A percentile compares a stretch with the other conserved stretches of the same genome.
These are phyloP conservation scores for Nothophytophthora sp. DNA, from an alignment of 352 stramenopile species.

Conservation along the genomic window DNA sequence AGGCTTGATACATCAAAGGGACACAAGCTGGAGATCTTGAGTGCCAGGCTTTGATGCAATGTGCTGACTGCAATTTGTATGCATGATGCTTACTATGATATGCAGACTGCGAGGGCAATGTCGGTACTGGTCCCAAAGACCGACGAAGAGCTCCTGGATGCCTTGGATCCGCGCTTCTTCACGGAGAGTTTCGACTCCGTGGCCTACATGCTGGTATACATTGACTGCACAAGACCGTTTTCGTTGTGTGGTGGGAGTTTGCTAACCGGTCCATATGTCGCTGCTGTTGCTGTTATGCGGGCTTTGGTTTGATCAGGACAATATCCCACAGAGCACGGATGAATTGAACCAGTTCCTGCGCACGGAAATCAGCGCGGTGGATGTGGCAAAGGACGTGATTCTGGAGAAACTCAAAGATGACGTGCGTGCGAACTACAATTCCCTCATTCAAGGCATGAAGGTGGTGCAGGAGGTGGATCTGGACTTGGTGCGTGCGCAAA, in stretches of 20 bases:
- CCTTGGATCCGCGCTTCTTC: slow-evolving; percentile 82
- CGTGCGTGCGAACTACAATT: slow-evolving; percentile 74
- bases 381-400: slow-evolving; percentile 81
- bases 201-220: slow-evolving; percentile 62
- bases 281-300: not conserved
- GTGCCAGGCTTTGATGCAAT: no score
- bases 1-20: no score
- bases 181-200: slow-evolving; percentile 78
- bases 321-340: slow-evolving; percentile 47
- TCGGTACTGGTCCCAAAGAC: slow-evolving; percentile 69
- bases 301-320: slow-evolving; percentile 40
- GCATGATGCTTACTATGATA: slow-evolving; percentile 1
- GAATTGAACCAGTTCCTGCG: slow-evolving; percentile 71
- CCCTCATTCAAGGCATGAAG: slow-evolving; percentile 87
- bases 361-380: slow-evolving; percentile 81
- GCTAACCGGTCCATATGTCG: not conserved
- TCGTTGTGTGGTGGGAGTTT: not conserved
- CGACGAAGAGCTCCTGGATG: slow-evolving; percentile 68
- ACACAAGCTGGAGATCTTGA: no score
- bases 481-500: slow-evolving; percentile 80
- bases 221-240: not conserved
- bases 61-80: slow-evolving; percentile 1
- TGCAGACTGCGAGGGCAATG: slow-evolving; percentile 35
- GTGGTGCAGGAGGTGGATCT: slow-evolving; percentile 88
- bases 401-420: slow-evolving; percentile 78